Percentiles rank a stretch among this genome's conserved stretches.
Evolutionary conservation across 768 basidiomycete genomes (phyloP).

Genomic region (Suillus bovinus): DNA sequence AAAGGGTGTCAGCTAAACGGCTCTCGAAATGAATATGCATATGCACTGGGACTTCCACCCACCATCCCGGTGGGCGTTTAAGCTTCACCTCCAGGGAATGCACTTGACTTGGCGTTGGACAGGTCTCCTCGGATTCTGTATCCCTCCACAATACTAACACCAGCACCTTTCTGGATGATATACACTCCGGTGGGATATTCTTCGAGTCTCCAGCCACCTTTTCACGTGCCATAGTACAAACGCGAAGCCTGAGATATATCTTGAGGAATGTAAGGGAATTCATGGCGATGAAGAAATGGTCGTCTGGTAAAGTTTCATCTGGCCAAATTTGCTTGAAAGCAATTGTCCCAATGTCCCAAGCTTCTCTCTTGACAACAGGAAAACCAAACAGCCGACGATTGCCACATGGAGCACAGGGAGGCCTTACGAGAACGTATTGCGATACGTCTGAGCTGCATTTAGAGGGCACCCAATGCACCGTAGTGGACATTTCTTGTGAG

Average conservation of each 20-base stretch:
- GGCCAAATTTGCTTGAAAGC: background rate
- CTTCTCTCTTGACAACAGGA: background rate
- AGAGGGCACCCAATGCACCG: background rate
- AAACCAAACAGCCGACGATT: background rate
- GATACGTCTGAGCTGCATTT: background rate
- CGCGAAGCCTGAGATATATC: background rate
- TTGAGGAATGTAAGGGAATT: background rate
- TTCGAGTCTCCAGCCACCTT: background rate
- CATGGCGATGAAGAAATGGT: background rate
- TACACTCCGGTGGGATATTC: background rate
- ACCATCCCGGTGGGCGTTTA: too few species aligned
- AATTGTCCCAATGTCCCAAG: background rate
- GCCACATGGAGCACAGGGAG: background rate
- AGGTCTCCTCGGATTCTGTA: background rate
- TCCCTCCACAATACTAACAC: slow-evolving; percentile 4
- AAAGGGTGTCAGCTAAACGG: too few species aligned
- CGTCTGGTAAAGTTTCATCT: background rate
- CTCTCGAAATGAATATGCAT: too few species aligned
- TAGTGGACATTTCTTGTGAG: too few species aligned
- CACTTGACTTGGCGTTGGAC: background rate
- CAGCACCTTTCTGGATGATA: background rate
- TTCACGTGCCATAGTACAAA: background rate
- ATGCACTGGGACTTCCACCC: too few species aligned
- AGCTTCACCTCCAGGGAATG: too few species aligned
- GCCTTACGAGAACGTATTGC: background rate